Evolutionary conservation across 2,329 filamentous ascomycete genomes (phyloP).

Genomic region (Dactylellina drechsleri): DNA sequence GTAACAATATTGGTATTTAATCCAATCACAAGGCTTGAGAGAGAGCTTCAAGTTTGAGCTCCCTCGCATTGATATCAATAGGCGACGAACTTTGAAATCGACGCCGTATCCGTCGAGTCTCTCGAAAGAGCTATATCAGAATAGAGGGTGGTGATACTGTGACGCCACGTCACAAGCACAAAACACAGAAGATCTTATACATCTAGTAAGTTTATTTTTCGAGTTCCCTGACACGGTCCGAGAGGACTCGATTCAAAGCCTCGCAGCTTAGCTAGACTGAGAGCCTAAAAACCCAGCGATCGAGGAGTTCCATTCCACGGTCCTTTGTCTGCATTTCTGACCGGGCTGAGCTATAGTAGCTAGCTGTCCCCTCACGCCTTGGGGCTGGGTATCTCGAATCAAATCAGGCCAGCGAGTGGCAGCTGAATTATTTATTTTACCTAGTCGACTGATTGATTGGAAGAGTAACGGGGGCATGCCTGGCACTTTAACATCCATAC

Average conservation of each 20-base stretch:
- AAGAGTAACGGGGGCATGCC: slow-evolving; percentile 1
- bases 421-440: no score
- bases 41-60: neutral
- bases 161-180: slow-evolving; percentile 52
- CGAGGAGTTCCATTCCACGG: slow-evolving; percentile 23
- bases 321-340: slow-evolving; percentile 41
- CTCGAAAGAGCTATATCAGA: neutral
- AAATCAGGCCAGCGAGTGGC: neutral
- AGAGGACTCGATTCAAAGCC: slow-evolving; percentile 20
- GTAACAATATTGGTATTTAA: slow-evolving; percentile 8
- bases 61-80: neutral
- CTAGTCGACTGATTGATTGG: slow-evolving; percentile 7
- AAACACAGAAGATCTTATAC: slow-evolving; percentile 11
- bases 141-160: slow-evolving; percentile 40
- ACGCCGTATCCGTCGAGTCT: neutral
- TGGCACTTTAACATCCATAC: neutral
- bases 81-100: neutral
- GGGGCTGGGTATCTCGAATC: no score
- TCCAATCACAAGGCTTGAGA: slow-evolving; percentile 1
- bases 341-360: slow-evolving; percentile 15
- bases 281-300: neutral
- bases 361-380: neutral
- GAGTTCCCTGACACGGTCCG: slow-evolving; percentile 10
- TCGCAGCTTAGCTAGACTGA: slow-evolving; percentile 13
- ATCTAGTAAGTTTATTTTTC: slow-evolving; percentile 31